Conservation (phyloP, 495 filamentous ascomycete genomes). For the Neohortaea acidophila region DNA sequence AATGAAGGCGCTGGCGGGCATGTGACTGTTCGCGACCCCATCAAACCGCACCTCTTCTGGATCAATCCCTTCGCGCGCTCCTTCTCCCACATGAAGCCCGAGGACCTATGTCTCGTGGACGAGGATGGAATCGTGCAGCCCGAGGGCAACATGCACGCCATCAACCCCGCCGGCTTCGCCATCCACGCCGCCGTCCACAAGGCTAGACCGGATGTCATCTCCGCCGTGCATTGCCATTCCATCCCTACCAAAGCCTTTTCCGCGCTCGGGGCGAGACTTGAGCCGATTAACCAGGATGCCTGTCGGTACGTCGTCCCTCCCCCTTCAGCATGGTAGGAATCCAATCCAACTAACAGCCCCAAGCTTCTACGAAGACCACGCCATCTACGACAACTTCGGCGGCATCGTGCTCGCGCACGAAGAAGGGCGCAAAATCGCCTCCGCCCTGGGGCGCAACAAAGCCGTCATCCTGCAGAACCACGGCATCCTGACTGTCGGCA, state of each 20-base stretch:
- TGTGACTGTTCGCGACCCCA: conserved; percentile 19
- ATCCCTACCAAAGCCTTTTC: conserved; percentile 56
- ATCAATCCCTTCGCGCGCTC: conserved; percentile 64
- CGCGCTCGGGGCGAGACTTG: conserved; percentile 46
- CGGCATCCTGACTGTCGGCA: conserved; percentile 36
- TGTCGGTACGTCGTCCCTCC: no score
- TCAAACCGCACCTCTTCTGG: conserved; percentile 33
- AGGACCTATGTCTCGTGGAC: conserved; percentile 55
- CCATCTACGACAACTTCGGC: conserved; percentile 47
- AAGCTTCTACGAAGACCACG: conserved; percentile 40
- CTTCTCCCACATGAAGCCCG: conserved; percentile 53
- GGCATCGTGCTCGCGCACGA: conserved; percentile 56
- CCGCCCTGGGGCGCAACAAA: conserved; percentile 47
- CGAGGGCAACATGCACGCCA: conserved; percentile 42
- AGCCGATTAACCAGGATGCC: conserved; percentile 42
- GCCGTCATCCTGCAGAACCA: conserved; percentile 59
- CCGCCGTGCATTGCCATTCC: conserved; percentile 58
- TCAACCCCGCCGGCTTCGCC: conserved; percentile 46
- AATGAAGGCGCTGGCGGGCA: conserved; percentile 20
- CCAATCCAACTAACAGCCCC: no score
- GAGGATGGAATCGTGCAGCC: conserved; percentile 50
- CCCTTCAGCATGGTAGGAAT: no score
- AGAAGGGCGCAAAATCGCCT: conserved; percentile 52
- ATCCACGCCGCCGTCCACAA: conserved; percentile 39
- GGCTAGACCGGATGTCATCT: conserved; percentile 54